Evolutionary conservation across 148 eudicot species (phyloP).

Genomic region (Chenopodium berlandieri): DNA sequence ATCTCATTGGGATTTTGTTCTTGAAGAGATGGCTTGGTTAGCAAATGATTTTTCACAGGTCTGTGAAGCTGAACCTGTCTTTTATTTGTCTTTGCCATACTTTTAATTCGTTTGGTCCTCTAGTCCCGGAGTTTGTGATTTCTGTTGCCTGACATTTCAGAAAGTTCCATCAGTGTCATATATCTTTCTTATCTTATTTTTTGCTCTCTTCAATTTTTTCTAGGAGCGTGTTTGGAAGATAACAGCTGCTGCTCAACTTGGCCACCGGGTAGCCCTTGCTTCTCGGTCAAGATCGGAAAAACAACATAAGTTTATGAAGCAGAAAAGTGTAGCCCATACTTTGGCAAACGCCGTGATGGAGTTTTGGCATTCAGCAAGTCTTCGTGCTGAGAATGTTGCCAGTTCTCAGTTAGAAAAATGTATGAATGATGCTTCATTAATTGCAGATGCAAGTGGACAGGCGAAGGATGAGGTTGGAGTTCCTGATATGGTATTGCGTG

Average conservation of each 20-base stretch:
- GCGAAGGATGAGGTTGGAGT: conserved; percentile 11
- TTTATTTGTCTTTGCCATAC: neutral
- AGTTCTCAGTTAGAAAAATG: conserved; percentile 25
- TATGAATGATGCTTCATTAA: conserved; percentile 22
- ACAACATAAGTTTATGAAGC: conserved; percentile 42
- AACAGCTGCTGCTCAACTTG: conserved; percentile 77
- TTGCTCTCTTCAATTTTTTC: conserved; percentile 4
- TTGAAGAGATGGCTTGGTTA: conserved; percentile 97
- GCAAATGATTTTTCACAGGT: conserved; percentile 99
- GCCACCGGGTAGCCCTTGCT: conserved; percentile 54
- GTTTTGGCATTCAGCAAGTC: conserved; percentile 76
- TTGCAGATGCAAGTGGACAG: conserved; percentile 16
- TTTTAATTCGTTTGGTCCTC: neutral
- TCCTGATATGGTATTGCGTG: conserved; percentile 26
- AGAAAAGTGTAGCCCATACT: conserved; percentile 54
- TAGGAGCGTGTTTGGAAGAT: conserved; percentile 94
- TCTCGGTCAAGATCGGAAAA: conserved; percentile 54
- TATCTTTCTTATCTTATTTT: conserved; percentile 9
- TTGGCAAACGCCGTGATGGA: conserved; percentile 77
- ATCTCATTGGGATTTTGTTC: conserved; percentile 88
- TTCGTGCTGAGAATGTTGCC: conserved; percentile 26
- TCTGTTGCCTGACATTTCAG: neutral
- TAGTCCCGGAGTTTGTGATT: neutral
- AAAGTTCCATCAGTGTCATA: neutral
- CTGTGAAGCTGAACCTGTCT: conserved; percentile 4